Evolutionary conservation across 1,284 basidiomycete species (phyloP).

Genomic region (Kalmanozyma brasiliensis): DNA sequence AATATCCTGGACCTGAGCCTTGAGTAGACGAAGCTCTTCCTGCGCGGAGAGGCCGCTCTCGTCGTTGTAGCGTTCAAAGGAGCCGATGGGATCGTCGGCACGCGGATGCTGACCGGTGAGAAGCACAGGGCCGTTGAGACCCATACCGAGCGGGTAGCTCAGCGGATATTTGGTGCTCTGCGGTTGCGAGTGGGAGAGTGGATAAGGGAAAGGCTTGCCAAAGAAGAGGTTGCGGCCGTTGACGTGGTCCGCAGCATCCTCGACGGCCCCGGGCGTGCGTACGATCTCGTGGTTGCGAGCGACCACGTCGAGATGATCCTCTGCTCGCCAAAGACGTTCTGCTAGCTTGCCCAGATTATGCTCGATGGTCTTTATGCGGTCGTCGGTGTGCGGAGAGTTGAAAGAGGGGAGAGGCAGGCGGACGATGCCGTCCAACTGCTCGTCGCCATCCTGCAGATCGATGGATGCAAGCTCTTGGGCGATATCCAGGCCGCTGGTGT

Average conservation of each 20-base stretch:
- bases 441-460: slow-evolving; percentile 25
- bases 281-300: slow-evolving; percentile 45
- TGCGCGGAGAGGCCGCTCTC: slow-evolving; percentile 72
- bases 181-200: slow-evolving; percentile 62
- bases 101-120: slow-evolving; percentile 43
- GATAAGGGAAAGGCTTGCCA: slow-evolving; percentile 59
- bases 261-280: slow-evolving; percentile 43
- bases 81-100: slow-evolving; percentile 61
- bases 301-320: slow-evolving; percentile 53
- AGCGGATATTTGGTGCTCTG: slow-evolving; percentile 62
- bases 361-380: slow-evolving; percentile 53
- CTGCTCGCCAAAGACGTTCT: slow-evolving; percentile 60
- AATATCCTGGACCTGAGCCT: slow-evolving; percentile 89
- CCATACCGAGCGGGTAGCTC: slow-evolving; percentile 66
- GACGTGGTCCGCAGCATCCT: slow-evolving; percentile 9
- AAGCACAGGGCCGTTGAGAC: slow-evolving; percentile 61
- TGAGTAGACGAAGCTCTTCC: slow-evolving; percentile 82
- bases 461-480: slow-evolving; percentile 46
- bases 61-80: slow-evolving; percentile 64
- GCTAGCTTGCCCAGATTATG: slow-evolving; percentile 52
- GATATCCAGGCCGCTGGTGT: slow-evolving; percentile 14
- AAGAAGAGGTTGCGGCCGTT: slow-evolving; percentile 41
- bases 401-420: slow-evolving; percentile 57
- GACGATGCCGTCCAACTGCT: slow-evolving; percentile 25
- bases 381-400: slow-evolving; percentile 41